Conservation (phyloP, 2,329 filamentous ascomycete genomes). For the Colletotrichum echinochloae region DNA sequence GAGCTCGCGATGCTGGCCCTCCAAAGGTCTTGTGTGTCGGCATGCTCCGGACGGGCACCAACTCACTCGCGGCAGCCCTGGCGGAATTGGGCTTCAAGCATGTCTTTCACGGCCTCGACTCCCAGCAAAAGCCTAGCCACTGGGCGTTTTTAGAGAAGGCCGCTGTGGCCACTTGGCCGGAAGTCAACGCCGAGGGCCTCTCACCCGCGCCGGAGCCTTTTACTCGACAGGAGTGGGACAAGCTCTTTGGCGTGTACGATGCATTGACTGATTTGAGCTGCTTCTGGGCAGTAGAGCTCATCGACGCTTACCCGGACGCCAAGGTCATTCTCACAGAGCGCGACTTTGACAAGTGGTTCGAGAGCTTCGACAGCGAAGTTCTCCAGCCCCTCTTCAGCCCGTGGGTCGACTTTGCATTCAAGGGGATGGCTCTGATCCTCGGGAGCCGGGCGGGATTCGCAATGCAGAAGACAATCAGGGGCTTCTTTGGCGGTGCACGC, state of each 20-base stretch:
- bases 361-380: slow-evolving; percentile 48
- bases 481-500: slow-evolving; percentile 43
- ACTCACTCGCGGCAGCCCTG: slow-evolving; percentile 35
- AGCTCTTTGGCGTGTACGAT: slow-evolving; percentile 48
- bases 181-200: slow-evolving; percentile 13
- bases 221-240: slow-evolving; percentile 47
- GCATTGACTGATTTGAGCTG: slow-evolving; percentile 48
- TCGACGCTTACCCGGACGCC: slow-evolving; percentile 49
- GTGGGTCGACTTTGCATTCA: slow-evolving; percentile 40
- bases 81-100: slow-evolving; percentile 29
- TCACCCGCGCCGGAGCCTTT: slow-evolving; percentile 38
- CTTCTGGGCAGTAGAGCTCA: slow-evolving; percentile 46
- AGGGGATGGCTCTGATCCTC: slow-evolving; percentile 47
- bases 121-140: slow-evolving; percentile 18
- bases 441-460: slow-evolving; percentile 46
- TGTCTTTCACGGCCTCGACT: slow-evolving; percentile 38
- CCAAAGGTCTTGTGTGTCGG: slow-evolving; percentile 35
- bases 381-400: slow-evolving; percentile 44
- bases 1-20: slow-evolving; percentile 14
- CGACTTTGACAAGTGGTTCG: slow-evolving; percentile 49
- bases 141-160: slow-evolving; percentile 30
- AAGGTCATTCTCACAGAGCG: slow-evolving; percentile 50
- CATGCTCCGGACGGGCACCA: slow-evolving; percentile 40
- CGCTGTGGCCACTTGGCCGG: slow-evolving; percentile 23
- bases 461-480: slow-evolving; percentile 46